A percentile compares a stretch with the other conserved stretches of the same genome.
These are phyloP conservation scores for Helenozyma baotianmanensis DNA, from an alignment of 805 yeast genomes.

Conservation along the genomic window DNA sequence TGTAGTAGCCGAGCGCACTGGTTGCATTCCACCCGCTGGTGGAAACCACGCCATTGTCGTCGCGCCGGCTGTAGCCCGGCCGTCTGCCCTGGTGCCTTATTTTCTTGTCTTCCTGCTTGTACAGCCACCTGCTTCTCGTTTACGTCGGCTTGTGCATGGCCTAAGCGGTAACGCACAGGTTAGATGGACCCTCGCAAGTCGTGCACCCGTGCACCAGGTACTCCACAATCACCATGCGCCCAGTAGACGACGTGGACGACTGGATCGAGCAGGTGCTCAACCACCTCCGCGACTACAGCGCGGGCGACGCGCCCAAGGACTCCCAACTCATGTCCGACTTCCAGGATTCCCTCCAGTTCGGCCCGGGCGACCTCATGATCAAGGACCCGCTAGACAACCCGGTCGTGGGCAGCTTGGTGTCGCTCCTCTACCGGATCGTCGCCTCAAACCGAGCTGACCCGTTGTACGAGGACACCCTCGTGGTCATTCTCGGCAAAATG, in stretches of 20 bases:
- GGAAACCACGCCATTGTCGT: too few species aligned
- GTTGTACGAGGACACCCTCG: constrained; percentile 4
- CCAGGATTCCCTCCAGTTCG: constrained; percentile 4
- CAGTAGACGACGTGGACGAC: neutral
- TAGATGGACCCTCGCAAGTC: too few species aligned
- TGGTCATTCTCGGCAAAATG: constrained; percentile 5
- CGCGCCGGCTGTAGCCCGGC: too few species aligned
- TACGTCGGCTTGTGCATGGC: too few species aligned
- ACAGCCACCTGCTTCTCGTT: too few species aligned
- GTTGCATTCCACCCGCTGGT: too few species aligned
- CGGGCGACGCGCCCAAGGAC: constrained; percentile 4
- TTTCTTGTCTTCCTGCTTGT: too few species aligned
- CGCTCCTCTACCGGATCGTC: constrained; percentile 6
- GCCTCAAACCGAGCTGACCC: neutral
- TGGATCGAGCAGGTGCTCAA: neutral
- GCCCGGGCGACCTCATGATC: constrained; percentile 2
- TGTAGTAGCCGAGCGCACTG: too few species aligned
- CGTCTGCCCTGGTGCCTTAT: too few species aligned
- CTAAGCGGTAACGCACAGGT: too few species aligned
- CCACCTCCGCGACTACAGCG: constrained; percentile 5
- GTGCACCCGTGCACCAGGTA: too few species aligned
- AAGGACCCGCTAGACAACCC: constrained; percentile 5
- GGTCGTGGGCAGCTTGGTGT: constrained; percentile 8
- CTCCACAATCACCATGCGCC: too few species aligned
- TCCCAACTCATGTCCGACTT: constrained; percentile 3